Percentiles rank a stretch among this genome's conserved stretches.
Conservation (phyloP, 2,329 filamentous ascomycete species). For the Seiridium unicorne region DNA sequence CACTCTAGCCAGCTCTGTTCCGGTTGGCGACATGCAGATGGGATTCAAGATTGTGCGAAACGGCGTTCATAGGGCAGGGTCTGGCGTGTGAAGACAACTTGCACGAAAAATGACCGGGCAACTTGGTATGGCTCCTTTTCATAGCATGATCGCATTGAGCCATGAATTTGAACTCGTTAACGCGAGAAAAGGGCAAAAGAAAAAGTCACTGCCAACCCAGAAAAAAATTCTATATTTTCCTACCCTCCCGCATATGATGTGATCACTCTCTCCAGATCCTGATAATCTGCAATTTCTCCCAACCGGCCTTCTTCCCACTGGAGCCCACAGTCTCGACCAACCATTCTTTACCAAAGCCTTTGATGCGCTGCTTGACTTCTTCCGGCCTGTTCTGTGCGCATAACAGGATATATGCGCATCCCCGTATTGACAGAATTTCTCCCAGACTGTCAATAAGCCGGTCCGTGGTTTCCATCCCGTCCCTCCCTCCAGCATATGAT, state of each 20-base stretch:
- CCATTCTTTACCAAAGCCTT: constrained; percentile 59
- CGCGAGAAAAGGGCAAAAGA: neutral
- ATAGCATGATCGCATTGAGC: constrained; percentile 9
- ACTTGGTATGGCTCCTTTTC: constrained; percentile 22
- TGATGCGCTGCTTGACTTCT: constrained; percentile 64
- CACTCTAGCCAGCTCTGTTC: too few relatives aligned
- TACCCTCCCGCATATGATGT: too few relatives aligned
- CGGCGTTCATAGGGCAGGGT: constrained; percentile 23
- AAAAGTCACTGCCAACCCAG: too few relatives aligned
- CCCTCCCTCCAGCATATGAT: constrained; percentile 82
- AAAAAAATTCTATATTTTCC: too few relatives aligned
- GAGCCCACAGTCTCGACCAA: constrained; percentile 72
- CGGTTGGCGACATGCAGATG: too few relatives aligned
- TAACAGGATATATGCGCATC: constrained; percentile 85
- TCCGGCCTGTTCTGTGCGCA: constrained; percentile 89
- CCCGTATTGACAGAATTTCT: constrained; percentile 58
- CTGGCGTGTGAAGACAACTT: constrained; percentile 9
- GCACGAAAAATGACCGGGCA: constrained; percentile 13
- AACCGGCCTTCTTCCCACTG: constrained; percentile 85
- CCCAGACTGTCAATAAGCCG: constrained; percentile 72
- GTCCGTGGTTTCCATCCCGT: constrained; percentile 94
- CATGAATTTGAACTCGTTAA: neutral
- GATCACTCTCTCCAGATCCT: constrained; percentile 68
- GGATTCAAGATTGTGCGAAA: constrained; percentile 14
- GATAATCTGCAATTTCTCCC: constrained; percentile 90